These are phyloP conservation scores for Aspergillus latus DNA, from an alignment of 2,329 filamentous ascomycete genomes.

Conservation along the genomic window DNA sequence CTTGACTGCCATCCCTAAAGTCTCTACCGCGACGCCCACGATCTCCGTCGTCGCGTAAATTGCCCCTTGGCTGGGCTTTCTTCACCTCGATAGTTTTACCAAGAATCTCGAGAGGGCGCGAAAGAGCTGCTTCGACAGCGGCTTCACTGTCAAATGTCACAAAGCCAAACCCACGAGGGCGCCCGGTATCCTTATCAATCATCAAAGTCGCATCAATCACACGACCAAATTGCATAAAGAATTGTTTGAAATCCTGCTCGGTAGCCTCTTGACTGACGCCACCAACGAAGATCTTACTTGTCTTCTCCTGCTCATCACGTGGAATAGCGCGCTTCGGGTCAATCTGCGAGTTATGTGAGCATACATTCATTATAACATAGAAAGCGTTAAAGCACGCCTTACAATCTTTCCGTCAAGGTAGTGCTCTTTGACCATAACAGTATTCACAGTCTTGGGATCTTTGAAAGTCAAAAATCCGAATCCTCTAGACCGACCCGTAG, in stretches of 20 bases:
- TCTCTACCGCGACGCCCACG: slow-evolving; percentile 49
- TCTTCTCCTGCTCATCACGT: slow-evolving; percentile 95
- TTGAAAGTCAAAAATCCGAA: slow-evolving; percentile 98
- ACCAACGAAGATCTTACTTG: slow-evolving; percentile 97
- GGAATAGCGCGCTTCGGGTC: slow-evolving; percentile 97
- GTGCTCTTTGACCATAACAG: slow-evolving; percentile 99
- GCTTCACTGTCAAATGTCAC: slow-evolving; percentile 97
- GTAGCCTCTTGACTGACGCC: slow-evolving; percentile 97
- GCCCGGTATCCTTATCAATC: slow-evolving; percentile 99
- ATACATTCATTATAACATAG: neutral
- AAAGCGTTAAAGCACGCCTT: slow-evolving; percentile 41
- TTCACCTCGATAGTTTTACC: slow-evolving; percentile 98
- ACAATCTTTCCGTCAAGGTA: slow-evolving; percentile 98
- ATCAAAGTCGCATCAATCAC: slow-evolving; percentile 97
- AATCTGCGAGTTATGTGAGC: slow-evolving; percentile 61
- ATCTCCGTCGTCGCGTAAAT: slow-evolving; percentile 87
- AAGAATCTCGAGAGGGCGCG: slow-evolving; percentile 82
- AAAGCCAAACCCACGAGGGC: slow-evolving; percentile 93
- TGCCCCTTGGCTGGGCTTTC: slow-evolving; percentile 92
- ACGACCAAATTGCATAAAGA: slow-evolving; percentile 93
- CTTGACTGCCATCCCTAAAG: slow-evolving; percentile 42
- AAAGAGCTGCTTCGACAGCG: slow-evolving; percentile 87
- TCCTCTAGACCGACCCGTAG: slow-evolving; percentile 87
- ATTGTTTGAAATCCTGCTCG: slow-evolving; percentile 92
- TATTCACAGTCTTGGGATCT: slow-evolving; percentile 96